Percentiles rank a stretch among this genome's conserved stretches.
Conservation (phyloP, 345 rosid genomes). For the Citrus cavaleriei region DNA sequence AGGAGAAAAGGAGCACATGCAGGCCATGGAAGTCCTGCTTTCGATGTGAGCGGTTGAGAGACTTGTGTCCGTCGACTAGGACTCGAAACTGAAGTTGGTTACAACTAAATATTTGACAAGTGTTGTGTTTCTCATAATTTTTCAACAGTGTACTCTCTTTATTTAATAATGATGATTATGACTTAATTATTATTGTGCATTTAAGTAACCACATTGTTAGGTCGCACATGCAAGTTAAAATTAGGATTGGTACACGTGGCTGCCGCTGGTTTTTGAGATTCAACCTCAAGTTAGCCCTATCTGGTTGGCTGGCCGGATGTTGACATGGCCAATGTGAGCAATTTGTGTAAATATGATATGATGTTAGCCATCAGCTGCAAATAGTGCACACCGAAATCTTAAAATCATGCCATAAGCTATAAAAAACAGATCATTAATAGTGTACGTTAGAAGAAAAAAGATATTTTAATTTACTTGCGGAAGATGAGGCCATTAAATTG, state of each 20-base stretch:
- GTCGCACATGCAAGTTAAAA: background rate
- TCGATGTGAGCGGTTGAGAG: slow-evolving; percentile 10
- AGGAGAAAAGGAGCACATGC: slow-evolving; percentile 20
- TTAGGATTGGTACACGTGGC: background rate
- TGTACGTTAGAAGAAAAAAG: too few species aligned
- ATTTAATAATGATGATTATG: background rate
- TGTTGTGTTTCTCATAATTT: background rate
- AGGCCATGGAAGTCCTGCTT: slow-evolving; percentile 23
- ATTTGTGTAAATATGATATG: too few species aligned
- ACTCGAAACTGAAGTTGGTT: background rate
- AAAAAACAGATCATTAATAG: too few species aligned
- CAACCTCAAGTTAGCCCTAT: background rate
- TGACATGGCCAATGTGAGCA: background rate
- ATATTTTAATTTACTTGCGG: too few species aligned
- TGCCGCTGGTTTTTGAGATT: background rate
- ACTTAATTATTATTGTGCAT: background rate
- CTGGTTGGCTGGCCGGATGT: background rate
- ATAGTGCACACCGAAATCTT: too few species aligned
- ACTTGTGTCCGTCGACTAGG: background rate
- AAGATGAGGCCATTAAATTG: too few species aligned
- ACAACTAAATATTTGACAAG: slow-evolving; percentile 15
- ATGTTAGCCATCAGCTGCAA: too few species aligned
- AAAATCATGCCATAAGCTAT: too few species aligned
- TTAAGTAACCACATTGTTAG: background rate
- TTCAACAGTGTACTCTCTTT: background rate